A percentile compares a stretch with the other conserved stretches of the same genome.
These are phyloP conservation scores for Suhomyces kilbournensis DNA, from an alignment of 805 yeast species.

Conservation along the genomic window DNA sequence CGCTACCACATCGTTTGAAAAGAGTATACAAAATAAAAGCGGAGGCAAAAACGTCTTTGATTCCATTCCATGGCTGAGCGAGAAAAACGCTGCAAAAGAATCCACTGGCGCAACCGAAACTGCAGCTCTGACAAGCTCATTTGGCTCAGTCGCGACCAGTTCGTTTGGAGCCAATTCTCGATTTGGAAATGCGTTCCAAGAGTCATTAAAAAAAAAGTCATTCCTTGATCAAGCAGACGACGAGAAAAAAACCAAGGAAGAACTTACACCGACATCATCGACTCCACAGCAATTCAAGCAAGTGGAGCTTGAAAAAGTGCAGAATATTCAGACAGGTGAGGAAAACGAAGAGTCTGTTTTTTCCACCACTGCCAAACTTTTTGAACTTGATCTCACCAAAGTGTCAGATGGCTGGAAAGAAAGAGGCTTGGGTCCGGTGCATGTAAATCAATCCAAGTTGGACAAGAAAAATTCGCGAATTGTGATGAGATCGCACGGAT, in stretches of 20 bases:
- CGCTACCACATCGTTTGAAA: conserved; percentile 40
- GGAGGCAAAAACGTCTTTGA: conserved; percentile 25
- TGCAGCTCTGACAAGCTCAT: not conserved
- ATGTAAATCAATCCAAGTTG: conserved; percentile 54
- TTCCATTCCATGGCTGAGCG: conserved; percentile 13
- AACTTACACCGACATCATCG: conserved; percentile 10
- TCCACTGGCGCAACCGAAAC: not conserved
- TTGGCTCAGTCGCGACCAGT: conserved; percentile 9
- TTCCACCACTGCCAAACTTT: conserved; percentile 73
- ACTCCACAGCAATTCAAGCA: conserved; percentile 45
- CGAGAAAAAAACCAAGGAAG: conserved; percentile 13
- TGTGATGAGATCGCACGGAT: conserved; percentile 89
- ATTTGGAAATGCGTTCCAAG: conserved; percentile 55
- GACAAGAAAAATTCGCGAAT: conserved; percentile 54
- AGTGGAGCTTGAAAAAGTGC: conserved; percentile 56
- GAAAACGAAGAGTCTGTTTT: conserved; percentile 74
- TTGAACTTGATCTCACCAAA: conserved; percentile 64
- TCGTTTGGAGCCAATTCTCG: conserved; percentile 47
- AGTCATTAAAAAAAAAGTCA: conserved; percentile 50
- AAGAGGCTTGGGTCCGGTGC: conserved; percentile 86
- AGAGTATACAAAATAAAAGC: conserved; percentile 23
- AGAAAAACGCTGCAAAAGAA: not conserved
- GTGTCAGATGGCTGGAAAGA: conserved; percentile 89
- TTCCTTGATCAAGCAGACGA: conserved; percentile 47
- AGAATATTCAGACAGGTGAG: conserved; percentile 78